Percentiles rank a stretch among this genome's conserved stretches.
Conservation (phyloP, 306 rosid genomes). For the Citrullus colocynthis region DNA sequence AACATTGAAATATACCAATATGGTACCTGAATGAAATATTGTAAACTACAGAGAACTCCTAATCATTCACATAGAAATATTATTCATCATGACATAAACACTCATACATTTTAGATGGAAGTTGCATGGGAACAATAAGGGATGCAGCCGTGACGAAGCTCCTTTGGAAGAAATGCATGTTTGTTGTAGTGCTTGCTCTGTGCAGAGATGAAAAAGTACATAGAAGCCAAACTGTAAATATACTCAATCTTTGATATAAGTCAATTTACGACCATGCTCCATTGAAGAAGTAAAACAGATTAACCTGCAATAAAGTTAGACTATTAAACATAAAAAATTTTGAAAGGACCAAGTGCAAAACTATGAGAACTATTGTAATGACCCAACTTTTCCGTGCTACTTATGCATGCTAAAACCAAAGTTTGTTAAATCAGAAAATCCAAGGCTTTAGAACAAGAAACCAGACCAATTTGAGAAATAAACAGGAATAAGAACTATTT, state of each 20-base stretch:
- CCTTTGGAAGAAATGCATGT: constrained; percentile 38
- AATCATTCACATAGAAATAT: background rate
- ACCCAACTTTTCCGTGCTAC: too few species aligned
- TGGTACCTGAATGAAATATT: background rate
- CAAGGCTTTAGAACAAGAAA: too few species aligned
- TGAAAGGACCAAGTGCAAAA: background rate
- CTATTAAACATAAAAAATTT: background rate
- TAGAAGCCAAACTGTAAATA: constrained; percentile 1
- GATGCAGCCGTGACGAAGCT: constrained; percentile 32
- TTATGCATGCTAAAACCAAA: too few species aligned
- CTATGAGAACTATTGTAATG: too few species aligned
- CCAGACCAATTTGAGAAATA: too few species aligned
- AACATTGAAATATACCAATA: background rate
- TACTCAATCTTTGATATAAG: background rate
- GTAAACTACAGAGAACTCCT: background rate
- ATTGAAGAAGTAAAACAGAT: background rate
- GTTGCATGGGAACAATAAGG: constrained; percentile 38
- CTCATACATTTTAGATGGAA: constrained; percentile 50
- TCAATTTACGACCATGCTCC: background rate
- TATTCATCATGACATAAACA: background rate
- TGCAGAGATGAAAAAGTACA: constrained; percentile 16
- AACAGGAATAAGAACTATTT: too few species aligned
- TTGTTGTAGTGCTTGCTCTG: constrained; percentile 25
- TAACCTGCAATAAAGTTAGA: background rate
- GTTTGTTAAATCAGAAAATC: too few species aligned